A percentile compares a stretch with the other conserved stretches of the same genome.
Conservation (phyloP, 352 stramenopile species). For the Phytophthora crassamura region DNA sequence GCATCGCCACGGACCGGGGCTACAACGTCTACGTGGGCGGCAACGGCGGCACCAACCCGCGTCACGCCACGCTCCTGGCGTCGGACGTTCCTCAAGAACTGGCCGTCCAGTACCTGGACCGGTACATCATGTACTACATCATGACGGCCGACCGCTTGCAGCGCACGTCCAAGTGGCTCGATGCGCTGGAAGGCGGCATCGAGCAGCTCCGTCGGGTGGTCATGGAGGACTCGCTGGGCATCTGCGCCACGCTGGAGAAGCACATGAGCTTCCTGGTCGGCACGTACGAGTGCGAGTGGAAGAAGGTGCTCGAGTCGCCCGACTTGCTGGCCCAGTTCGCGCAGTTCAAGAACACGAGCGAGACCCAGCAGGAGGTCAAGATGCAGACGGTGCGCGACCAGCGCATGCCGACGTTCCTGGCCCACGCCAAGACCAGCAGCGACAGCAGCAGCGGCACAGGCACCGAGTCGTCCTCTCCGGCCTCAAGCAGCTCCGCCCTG, state of each 20-base stretch:
- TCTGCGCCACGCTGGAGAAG: constrained; percentile 75
- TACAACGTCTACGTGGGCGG: constrained; percentile 94
- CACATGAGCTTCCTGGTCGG: constrained; percentile 92
- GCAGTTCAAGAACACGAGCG: constrained; percentile 92
- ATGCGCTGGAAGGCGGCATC: constrained; percentile 77
- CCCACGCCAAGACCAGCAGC: constrained; percentile 60
- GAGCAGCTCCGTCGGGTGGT: constrained; percentile 68
- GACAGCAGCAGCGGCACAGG: constrained; percentile 64
- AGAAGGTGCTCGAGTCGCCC: constrained; percentile 90
- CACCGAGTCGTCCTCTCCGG: constrained; percentile 46
- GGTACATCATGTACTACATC: constrained; percentile 94
- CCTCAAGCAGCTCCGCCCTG: constrained; percentile 33
- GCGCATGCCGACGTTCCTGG: constrained; percentile 67
- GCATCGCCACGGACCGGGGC: constrained; percentile 92
- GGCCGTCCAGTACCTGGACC: constrained; percentile 89
- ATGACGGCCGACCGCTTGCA: constrained; percentile 75
- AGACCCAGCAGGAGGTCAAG: constrained; percentile 65
- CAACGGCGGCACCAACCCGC: constrained; percentile 87
- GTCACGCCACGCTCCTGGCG: constrained; percentile 74
- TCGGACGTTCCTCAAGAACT: constrained; percentile 60
- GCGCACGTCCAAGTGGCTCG: constrained; percentile 91
- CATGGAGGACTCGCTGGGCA: constrained; percentile 91
- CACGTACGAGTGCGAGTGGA: constrained; percentile 95
- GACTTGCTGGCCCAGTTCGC: constrained; percentile 83
- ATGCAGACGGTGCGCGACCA: constrained; percentile 86